These are phyloP conservation scores for Didymosphaeria variabile DNA, from an alignment of 2,329 filamentous ascomycete genomes.

Conservation along the genomic window DNA sequence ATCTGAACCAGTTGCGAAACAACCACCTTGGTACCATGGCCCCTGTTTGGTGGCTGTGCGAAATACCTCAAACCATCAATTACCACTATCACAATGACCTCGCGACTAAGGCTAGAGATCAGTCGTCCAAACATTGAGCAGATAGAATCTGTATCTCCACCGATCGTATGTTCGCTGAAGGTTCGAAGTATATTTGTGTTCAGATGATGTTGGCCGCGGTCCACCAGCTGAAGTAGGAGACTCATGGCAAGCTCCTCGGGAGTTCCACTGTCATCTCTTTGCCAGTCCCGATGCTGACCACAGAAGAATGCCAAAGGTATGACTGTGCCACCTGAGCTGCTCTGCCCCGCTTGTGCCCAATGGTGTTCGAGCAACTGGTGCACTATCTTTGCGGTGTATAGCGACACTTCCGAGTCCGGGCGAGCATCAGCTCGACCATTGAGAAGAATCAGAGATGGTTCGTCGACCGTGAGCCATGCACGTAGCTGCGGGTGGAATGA, in stretches of 20 bases:
- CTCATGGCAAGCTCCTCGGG: conserved; percentile 19
- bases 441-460: conserved; percentile 12
- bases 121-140: conserved; percentile 9
- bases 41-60: conserved; percentile 7
- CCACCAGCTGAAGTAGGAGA: conserved; percentile 18
- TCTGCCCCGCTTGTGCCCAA: neutral
- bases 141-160: conserved; percentile 4
- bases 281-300: conserved; percentile 14
- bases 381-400: conserved; percentile 13
- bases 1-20: conserved; percentile 5
- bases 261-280: conserved; percentile 6
- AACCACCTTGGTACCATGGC: neutral
- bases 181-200: neutral
- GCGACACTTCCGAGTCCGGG: conserved; percentile 6
- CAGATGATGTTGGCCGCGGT: conserved; percentile 2
- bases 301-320: conserved; percentile 20
- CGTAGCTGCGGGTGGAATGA: conserved; percentile 8
- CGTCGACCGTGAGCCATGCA: conserved; percentile 16
- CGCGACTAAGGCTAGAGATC: neutral
- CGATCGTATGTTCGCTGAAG: neutral
- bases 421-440: conserved; percentile 14
- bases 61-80: conserved; percentile 13
- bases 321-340: neutral
- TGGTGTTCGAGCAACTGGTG: neutral
- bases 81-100: conserved; percentile 6